phyloP scores from a whole-genome alignment of 2,329 filamentous ascomycete species.

The Pseudogymnoascus sp. region DNA sequence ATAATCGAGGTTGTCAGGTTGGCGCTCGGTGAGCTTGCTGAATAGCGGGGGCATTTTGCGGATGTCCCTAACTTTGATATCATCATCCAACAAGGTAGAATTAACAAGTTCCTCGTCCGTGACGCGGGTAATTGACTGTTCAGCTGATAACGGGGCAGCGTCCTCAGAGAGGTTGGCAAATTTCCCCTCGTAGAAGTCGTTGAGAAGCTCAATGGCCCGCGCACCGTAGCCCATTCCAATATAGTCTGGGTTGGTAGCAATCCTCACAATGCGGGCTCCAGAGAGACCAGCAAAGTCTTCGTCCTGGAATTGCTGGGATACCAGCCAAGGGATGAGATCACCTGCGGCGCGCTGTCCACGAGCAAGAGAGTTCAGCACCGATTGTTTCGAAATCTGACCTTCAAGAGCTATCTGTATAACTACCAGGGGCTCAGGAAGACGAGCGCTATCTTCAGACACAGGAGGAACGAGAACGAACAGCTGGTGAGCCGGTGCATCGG shows the following conservation, averaged over 20 bases:
- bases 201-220: constrained; percentile 76
- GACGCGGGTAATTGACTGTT: constrained; percentile 65
- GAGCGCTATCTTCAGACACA: constrained; percentile 65
- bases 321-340: constrained; percentile 93
- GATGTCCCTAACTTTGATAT: constrained; percentile 84
- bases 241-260: constrained; percentile 94
- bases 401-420: constrained; percentile 92
- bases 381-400: constrained; percentile 88
- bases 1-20: constrained; percentile 77
- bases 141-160: constrained; percentile 41
- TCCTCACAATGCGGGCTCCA: constrained; percentile 84
- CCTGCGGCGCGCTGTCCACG: constrained; percentile 83
- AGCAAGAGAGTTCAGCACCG: constrained; percentile 81
- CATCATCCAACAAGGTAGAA: constrained; percentile 71
- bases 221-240: constrained; percentile 88
- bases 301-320: constrained; percentile 97
- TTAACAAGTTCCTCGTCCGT: constrained; percentile 75
- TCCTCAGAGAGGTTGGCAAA: constrained; percentile 78
- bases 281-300: constrained; percentile 92
- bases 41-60: constrained; percentile 90
- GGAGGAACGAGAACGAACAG: constrained; percentile 90
- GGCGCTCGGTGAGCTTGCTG: constrained; percentile 74
- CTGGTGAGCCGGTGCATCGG: constrained; percentile 92
- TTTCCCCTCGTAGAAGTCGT: constrained; percentile 91
- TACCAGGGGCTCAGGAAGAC: constrained; percentile 84